These are phyloP conservation scores for Claviceps fusiformis DNA, from an alignment of 2,329 filamentous ascomycete genomes.

Conservation along the genomic window DNA sequence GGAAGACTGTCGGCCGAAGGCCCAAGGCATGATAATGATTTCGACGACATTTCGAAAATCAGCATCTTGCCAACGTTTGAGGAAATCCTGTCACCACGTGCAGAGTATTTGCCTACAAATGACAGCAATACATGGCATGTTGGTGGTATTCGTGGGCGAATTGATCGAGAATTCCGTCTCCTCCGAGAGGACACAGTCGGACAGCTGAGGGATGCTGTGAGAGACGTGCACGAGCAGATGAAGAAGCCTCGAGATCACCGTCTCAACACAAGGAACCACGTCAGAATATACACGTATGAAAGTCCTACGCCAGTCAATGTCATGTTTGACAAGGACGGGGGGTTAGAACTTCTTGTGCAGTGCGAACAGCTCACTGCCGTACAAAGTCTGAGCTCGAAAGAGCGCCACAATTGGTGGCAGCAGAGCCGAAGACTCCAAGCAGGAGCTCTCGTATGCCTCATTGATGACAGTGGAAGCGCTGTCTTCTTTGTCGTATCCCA, in stretches of 20 bases:
- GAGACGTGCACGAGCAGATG: conserved; percentile 23
- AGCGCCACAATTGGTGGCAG: conserved; percentile 36
- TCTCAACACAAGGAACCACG: conserved; percentile 10
- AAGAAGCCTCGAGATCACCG: conserved; percentile 6
- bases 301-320: conserved; percentile 18
- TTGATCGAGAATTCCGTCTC: conserved; percentile 43
- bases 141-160: conserved; percentile 29
- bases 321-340: conserved; percentile 22
- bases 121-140: conserved; percentile 22
- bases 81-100: conserved; percentile 29
- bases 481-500: conserved; percentile 28
- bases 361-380: conserved; percentile 30
- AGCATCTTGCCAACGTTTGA: conserved; percentile 33
- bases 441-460: conserved; percentile 36
- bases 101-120: conserved; percentile 30
- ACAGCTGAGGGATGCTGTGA: conserved; percentile 35
- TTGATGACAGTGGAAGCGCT: conserved; percentile 23
- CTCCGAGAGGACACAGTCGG: conserved; percentile 42
- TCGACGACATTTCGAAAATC: conserved; percentile 30
- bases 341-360: conserved; percentile 29
- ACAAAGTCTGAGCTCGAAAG: conserved; percentile 8
- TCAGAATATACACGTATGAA: conserved; percentile 16
- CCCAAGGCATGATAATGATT: conserved; percentile 36
- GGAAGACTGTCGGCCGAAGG: conserved; percentile 18
- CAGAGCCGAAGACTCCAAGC: conserved; percentile 32